Evolutionary conservation across 2,329 filamentous ascomycete species (phyloP).

Genomic region (Myriosclerotinia scirpicola): DNA sequence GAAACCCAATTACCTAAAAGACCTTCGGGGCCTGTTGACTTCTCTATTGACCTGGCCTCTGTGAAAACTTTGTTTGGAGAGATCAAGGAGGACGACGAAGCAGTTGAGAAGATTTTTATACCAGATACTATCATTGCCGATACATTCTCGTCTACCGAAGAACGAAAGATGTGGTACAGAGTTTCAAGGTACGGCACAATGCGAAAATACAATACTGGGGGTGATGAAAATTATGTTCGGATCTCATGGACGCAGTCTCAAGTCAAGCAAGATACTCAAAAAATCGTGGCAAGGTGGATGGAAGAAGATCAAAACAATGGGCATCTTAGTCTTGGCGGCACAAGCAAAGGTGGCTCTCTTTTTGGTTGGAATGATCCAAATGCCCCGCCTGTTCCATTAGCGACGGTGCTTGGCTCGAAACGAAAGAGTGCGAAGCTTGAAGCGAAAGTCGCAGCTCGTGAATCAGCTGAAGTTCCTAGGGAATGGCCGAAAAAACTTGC

Average conservation of each 20-base stretch:
- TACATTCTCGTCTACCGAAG: constrained; percentile 53
- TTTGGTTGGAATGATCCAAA: constrained; percentile 61
- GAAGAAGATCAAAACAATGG: constrained; percentile 61
- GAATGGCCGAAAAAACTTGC: constrained; percentile 36
- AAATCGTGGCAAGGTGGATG: constrained; percentile 65
- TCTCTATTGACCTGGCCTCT: constrained; percentile 32
- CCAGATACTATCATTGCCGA: constrained; percentile 43
- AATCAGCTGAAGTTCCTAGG: constrained; percentile 31
- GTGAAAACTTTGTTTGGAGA: constrained; percentile 38
- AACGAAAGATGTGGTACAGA: constrained; percentile 66
- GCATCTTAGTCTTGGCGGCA: constrained; percentile 48
- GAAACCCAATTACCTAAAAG: constrained; percentile 9
- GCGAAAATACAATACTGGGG: constrained; percentile 55
- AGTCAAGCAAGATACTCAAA: constrained; percentile 54
- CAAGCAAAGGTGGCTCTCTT: constrained; percentile 50
- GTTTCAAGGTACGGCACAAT: constrained; percentile 60
- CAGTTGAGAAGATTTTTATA: constrained; percentile 36
- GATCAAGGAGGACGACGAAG: constrained; percentile 25
- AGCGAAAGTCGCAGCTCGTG: constrained; percentile 15
- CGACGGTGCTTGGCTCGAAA: constrained; percentile 33
- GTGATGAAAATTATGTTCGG: constrained; percentile 60
- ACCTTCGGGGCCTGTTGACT: constrained; percentile 32
- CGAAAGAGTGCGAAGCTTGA: constrained; percentile 28
- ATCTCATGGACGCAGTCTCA: constrained; percentile 58
- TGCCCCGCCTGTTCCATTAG: constrained; percentile 51